A percentile compares a stretch with the other conserved stretches of the same genome.
Evolutionary conservation across 331 rosid genomes (phyloP).

Genomic region (Telfairia occidentalis): DNA sequence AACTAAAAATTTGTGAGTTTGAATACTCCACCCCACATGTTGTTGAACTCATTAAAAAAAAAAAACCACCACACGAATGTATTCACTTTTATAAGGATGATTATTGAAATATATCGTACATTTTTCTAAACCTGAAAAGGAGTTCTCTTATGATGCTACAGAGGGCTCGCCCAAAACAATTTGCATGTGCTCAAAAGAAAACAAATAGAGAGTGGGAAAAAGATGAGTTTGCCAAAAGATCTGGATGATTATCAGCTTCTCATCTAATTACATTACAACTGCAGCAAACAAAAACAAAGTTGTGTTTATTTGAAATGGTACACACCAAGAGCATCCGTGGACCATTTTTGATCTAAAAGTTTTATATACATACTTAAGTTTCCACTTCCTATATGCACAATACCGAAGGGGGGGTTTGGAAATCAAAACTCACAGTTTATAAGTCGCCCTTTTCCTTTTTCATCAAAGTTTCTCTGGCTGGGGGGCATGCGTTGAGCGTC

Average conservation of each 20-base stretch:
- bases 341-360: neutral
- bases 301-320: neutral
- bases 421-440: neutral
- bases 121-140: too few relatives aligned
- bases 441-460: neutral
- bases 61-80: too few relatives aligned
- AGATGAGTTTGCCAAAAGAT: neutral
- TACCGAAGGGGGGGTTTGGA: neutral
- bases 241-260: neutral
- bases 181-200: neutral
- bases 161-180: neutral
- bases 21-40: too few relatives aligned
- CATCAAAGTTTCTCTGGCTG: constrained; percentile 20
- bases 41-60: too few relatives aligned
- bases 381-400: constrained; percentile 2
- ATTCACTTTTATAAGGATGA: too few relatives aligned
- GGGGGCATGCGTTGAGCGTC: constrained; percentile 52
- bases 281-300: neutral
- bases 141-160: too few relatives aligned
- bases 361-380: neutral
- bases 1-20: too few relatives aligned
- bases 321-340: neutral
- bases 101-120: too few relatives aligned
- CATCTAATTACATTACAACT: constrained; percentile 1
- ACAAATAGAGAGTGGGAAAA: neutral